Base-by-base conservation (phyloP, 495 filamentous ascomycete species). In the Cudoniella acicularis region DNA sequence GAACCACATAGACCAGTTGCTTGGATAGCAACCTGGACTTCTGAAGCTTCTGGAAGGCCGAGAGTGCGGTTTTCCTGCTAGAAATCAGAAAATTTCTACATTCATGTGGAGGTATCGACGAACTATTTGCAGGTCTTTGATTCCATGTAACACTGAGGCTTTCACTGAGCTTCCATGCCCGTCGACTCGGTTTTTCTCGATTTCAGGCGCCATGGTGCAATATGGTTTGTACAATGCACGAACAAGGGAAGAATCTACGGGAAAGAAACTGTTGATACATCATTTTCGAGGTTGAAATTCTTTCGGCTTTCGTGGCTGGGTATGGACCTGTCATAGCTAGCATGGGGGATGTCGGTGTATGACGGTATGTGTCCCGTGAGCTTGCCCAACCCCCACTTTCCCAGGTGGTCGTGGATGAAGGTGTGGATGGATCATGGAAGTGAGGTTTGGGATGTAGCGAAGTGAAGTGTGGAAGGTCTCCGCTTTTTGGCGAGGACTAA, bases 81-180 rank as follows among this genome's bases (percentile, higher is more conserved):
- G 20, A 52, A 26, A 41, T 54, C 22, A 59, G 52, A 30, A 18
- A 17, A 49, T 9, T 16, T 42, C 1, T 54, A 6, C 21, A n/a
- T 20, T n/a, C 27, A 36, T 22, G 1, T 52, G 43, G 9, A 17
- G 36, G 46, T 45, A 61, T 41, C 22, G 48, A 66, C 79, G 64
- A 82, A 88, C 86, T 18, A 87, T 63, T 24, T 83, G 81, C 57
- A 91, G 77, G 52, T 90, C 86, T 64, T 82, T 83, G 41, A 84
- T 80, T 23, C 84, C 87, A 63, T 88, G 81, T 42, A 91, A 79
- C 52, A 91, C 83, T 10, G 88, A 88, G 10, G 87, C 85, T 66
- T 81, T 72, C 40, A 83, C 70, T 57, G 68, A 9, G 20, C 18
- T 24, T 3, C 10, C 25, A 6, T 50, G 13, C 61, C 54, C 54